Conservation (phyloP, 1,139 yeast genomes). For the Geotrichum restrictum region DNA sequence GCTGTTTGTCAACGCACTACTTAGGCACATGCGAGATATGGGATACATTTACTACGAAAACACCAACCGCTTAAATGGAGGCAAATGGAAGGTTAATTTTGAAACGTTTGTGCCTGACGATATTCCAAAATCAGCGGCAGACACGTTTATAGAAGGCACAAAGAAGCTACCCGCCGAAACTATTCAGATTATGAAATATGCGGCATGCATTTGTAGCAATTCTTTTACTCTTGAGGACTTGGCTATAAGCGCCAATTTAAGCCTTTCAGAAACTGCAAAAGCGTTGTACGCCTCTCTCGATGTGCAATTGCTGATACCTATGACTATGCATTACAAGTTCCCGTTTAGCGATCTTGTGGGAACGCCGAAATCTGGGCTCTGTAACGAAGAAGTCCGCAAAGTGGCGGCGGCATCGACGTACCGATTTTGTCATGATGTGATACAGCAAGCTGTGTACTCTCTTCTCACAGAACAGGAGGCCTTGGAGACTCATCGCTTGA, state of each 20-base stretch:
- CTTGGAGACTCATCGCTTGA: constrained; percentile 40
- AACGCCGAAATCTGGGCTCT: constrained; percentile 41
- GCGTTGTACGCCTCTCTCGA: constrained; percentile 42
- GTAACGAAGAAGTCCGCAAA: constrained; percentile 40
- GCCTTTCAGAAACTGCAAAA: constrained; percentile 35
- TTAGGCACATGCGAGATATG: constrained; percentile 28
- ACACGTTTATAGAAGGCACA: constrained; percentile 29
- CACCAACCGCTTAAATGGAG: constrained; percentile 25
- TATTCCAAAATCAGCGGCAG: constrained; percentile 29
- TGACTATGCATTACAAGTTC: constrained; percentile 47
- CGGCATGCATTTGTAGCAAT: constrained; percentile 46
- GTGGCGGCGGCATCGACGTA: constrained; percentile 43
- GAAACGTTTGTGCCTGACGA: constrained; percentile 26
- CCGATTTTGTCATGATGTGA: constrained; percentile 38
- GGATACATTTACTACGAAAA: constrained; percentile 29
- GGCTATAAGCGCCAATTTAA: constrained; percentile 41
- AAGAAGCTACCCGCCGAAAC: constrained; percentile 30
- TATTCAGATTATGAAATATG: constrained; percentile 41
- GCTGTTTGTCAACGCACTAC: constrained; percentile 29
- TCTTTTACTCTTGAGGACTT: constrained; percentile 47
- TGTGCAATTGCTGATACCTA: constrained; percentile 41
- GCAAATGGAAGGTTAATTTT: constrained; percentile 33
- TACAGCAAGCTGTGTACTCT: constrained; percentile 40
- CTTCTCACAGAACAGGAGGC: constrained; percentile 36
- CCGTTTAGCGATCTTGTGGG: constrained; percentile 45